Base-by-base conservation (phyloP, 2,329 filamentous ascomycete genomes). In the Beauveria brongniartii region DNA sequence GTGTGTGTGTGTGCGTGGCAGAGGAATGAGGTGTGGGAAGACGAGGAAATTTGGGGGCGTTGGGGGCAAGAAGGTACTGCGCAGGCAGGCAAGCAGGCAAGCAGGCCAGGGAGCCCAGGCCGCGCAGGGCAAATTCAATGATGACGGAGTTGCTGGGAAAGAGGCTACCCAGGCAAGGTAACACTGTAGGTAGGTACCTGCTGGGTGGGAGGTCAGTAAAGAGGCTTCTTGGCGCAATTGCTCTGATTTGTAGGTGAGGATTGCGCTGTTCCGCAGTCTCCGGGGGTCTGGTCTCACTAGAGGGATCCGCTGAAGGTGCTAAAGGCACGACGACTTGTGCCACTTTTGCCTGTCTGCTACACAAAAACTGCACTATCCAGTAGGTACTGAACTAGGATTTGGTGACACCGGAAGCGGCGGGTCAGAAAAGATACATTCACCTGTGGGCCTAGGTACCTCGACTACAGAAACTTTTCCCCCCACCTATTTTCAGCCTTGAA, bases 11-110 rank as follows among this genome's bases (percentile, higher is more conserved):
- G 48, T 43, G 57, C 44, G 47, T 68, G 67, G 68, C 68, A 66
- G 63, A 67, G 62, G 59, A 58, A 52, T 54, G 53, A 50, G 63
- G 62, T 59, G 63, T 66, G 64, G 64, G 65, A 65, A 61, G 52
- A 48, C 46, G 46, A 46, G 46, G 41, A 43, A 46, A 55, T 56
- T 52, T 54, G 51, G 53, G 46, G 44, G 59, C 30, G 51, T 22
- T 41, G 41, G 44, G 47, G 40, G 48, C 5, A 60, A n/a, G 43
- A 37, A 47, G 6, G 22, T 52, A 37, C 34, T 37, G n/a, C 24
- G 16, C 18, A 28, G 24, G 34, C 5, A n/a, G 26, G 24, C 16
- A 46, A 26, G 20, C 34, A 34, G 41, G 10, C 16, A 46, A 26
- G 20, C 34, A 34, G 41, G 10, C 10, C 10, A 41, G 26, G 34